These are phyloP conservation scores for Metarhizium humberi DNA, from an alignment of 2,329 filamentous ascomycete species.

Conservation along the genomic window DNA sequence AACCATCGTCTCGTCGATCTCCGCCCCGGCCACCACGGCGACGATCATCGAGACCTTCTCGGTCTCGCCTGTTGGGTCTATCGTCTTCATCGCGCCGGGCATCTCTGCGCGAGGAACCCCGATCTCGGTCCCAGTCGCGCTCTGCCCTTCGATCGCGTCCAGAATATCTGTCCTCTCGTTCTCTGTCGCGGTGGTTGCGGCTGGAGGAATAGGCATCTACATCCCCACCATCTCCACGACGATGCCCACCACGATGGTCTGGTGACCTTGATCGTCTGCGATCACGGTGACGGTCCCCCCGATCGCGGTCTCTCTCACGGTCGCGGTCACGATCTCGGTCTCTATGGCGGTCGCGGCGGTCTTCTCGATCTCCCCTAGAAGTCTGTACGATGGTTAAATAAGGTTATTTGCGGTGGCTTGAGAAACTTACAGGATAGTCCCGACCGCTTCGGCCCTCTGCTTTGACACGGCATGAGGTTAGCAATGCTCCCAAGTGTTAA, in stretches of 20 bases:
- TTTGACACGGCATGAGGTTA: constrained; percentile 12
- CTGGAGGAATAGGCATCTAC: constrained; percentile 91
- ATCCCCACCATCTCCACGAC: constrained; percentile 62
- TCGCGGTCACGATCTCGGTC: constrained; percentile 54
- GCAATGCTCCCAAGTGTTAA: not conserved
- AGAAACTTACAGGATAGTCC: constrained; percentile 42
- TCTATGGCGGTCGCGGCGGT: constrained; percentile 48
- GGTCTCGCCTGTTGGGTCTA: constrained; percentile 44
- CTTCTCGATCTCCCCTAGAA: constrained; percentile 22
- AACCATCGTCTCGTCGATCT: constrained; percentile 30
- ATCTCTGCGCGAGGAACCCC: constrained; percentile 51
- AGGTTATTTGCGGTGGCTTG: not conserved
- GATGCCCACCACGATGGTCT: constrained; percentile 50
- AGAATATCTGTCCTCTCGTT: constrained; percentile 86
- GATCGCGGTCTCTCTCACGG: constrained; percentile 20
- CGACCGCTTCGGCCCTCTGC: constrained; percentile 43
- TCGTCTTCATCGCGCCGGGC: constrained; percentile 57
- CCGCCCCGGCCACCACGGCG: constrained; percentile 34
- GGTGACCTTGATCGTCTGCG: constrained; percentile 82
- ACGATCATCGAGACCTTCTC: constrained; percentile 44
- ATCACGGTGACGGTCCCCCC: constrained; percentile 39
- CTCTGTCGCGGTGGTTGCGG: constrained; percentile 83
- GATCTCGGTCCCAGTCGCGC: constrained; percentile 69
- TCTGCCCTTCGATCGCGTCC: constrained; percentile 59
- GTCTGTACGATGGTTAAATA: constrained; percentile 15